phyloP scores from a whole-genome alignment of 108 stramenopile genomes.

The Cyclostephanos invisitatus region DNA sequence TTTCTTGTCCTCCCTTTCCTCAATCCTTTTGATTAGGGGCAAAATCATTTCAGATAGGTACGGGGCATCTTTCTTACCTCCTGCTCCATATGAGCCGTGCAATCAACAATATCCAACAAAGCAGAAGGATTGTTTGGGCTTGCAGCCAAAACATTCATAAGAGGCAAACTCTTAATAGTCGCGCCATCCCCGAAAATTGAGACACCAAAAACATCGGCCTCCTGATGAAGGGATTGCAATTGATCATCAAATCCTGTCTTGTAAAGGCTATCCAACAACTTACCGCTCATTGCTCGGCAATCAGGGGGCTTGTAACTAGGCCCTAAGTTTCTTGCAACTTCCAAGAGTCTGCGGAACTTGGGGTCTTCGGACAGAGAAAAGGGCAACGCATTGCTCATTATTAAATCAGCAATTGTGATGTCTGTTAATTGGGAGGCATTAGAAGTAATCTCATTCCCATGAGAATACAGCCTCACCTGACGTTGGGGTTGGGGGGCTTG shows the following conservation, averaged over 20 bases:
- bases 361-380: background rate
- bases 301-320: background rate
- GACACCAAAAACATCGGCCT: constrained; percentile 7
- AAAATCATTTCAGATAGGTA: background rate
- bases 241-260: background rate
- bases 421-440: background rate
- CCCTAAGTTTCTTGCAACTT: background rate
- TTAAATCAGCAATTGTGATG: background rate
- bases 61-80: constrained; percentile 30
- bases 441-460: no score
- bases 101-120: constrained; percentile 22
- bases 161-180: constrained; percentile 10
- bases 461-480: no score
- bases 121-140: background rate
- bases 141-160: constrained; percentile 13
- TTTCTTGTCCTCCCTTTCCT: background rate
- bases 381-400: background rate
- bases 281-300: background rate
- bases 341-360: background rate
- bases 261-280: background rate
- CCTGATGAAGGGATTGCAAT: background rate
- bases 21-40: background rate
- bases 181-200: constrained; percentile 30
- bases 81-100: constrained; percentile 20
- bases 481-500: no score